These are phyloP conservation scores for Sclerotinia minor DNA, from an alignment of 2,329 filamentous ascomycete species.

Conservation along the genomic window DNA sequence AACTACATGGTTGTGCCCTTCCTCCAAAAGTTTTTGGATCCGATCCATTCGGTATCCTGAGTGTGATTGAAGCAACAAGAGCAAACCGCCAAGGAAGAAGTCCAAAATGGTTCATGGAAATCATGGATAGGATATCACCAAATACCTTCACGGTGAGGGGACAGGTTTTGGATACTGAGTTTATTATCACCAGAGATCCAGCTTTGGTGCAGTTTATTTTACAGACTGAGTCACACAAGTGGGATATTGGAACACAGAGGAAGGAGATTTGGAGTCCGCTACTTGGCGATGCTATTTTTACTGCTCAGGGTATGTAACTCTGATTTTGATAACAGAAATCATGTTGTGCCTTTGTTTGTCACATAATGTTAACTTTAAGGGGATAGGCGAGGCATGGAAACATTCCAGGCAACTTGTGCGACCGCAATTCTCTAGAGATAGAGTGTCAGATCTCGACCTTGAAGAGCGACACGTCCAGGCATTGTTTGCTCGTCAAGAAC, in stretches of 20 bases:
- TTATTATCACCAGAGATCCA: slow-evolving; percentile 14
- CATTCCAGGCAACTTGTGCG: slow-evolving; percentile 45
- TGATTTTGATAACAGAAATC: neutral
- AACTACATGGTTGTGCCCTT: slow-evolving; percentile 1
- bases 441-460: slow-evolving; percentile 48
- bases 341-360: too few species aligned
- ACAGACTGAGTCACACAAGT: slow-evolving; percentile 28
- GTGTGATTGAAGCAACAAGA: neutral
- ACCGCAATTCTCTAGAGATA: slow-evolving; percentile 47
- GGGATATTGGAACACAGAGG: slow-evolving; percentile 44
- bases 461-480: slow-evolving; percentile 47
- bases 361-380: neutral
- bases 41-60: neutral
- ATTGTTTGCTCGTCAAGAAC: slow-evolving; percentile 22
- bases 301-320: slow-evolving; percentile 17
- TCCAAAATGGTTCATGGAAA: slow-evolving; percentile 5
- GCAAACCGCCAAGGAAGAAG: slow-evolving; percentile 13
- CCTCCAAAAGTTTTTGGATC: neutral
- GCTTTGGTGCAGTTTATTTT: slow-evolving; percentile 7
- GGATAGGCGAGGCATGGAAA: slow-evolving; percentile 39
- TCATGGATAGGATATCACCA: neutral
- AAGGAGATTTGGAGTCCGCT: slow-evolving; percentile 41
- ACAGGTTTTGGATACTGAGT: slow-evolving; percentile 9
- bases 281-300: slow-evolving; percentile 36
- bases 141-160: slow-evolving; percentile 8